Evolutionary conservation across 192 early-diverging fungal genomes (phyloP).

Genomic region (Cladochytrium replicatum): DNA sequence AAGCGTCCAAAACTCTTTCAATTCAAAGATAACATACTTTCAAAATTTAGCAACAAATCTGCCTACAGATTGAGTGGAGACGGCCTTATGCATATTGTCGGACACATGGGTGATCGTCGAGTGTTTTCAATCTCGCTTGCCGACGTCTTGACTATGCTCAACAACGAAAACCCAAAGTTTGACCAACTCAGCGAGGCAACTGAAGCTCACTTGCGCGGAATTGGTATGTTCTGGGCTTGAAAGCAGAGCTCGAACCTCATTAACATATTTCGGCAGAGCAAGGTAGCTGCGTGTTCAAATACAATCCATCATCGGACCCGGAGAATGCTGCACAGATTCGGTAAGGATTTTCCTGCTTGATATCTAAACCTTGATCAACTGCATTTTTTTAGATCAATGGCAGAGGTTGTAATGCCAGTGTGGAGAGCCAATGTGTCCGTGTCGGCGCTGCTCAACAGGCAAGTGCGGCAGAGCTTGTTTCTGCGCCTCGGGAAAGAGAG

Average conservation of each 20-base stretch:
- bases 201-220: background rate
- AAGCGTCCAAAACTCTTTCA: background rate
- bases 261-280: no score
- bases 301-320: constrained; percentile 21
- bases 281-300: constrained; percentile 36
- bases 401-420: constrained; percentile 27
- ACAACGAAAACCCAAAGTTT: constrained; percentile 14
- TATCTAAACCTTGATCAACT: background rate
- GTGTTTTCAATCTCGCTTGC: constrained; percentile 24
- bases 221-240: background rate
- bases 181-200: constrained; percentile 4
- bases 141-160: constrained; percentile 15
- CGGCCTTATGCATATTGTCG: constrained; percentile 25
- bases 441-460: constrained; percentile 40
- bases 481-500: constrained; percentile 27
- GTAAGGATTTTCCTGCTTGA: background rate
- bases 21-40: constrained; percentile 2
- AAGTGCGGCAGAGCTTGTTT: constrained; percentile 30
- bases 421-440: constrained; percentile 38
- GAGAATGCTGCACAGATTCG: constrained; percentile 18
- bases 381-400: background rate
- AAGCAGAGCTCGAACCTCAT: background rate
- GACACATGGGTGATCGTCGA: constrained; percentile 25
- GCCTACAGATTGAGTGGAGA: constrained; percentile 36
- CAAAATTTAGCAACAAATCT: constrained; percentile 7